Base-by-base conservation (phyloP, 352 stramenopile genomes). In the Pythium pyrilobum region DNA sequence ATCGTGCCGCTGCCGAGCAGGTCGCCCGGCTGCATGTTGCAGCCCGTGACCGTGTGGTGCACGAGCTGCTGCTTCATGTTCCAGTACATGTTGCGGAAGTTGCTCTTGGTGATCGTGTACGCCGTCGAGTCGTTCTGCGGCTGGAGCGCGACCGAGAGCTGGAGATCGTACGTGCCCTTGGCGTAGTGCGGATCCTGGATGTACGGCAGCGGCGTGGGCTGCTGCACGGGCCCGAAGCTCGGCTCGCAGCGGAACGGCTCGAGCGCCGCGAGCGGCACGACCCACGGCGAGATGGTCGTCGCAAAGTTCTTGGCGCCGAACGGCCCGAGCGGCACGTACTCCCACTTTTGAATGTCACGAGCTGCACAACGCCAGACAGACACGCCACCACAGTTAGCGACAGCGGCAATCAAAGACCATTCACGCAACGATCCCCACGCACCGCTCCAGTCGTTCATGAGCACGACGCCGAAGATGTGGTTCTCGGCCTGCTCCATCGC, bases 381-480 rank as follows among this genome's bases (percentile, higher is more conserved):
- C 9, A n/a, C n/a, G n/a, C n/a, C n/a, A n/a, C n/a, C n/a, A n/a
- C n/a, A n/a, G n/a, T n/a, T n/a, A n/a, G n/a, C n/a, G n/a, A n/a
- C n/a, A n/a, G n/a, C n/a, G n/a, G n/a, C n/a, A n/a, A n/a, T n/a
- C n/a, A n/a, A n/a, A n/a, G n/a, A n/a, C n/a, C n/a, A n/a, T n/a
- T n/a, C n/a, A n/a, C n/a, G n/a, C n/a, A n/a, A n/a, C n/a, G n/a
- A n/a, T n/a, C n/a, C n/a, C n/a, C n/a, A 58, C 40, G 28, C 21
- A 92, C 95, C 95, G 37, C 88, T 98, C 96, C 96, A 99, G 70
- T 99, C 96, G 71, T 99, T 99, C 85, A 98, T 96, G 25, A 99
- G 64, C 29, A 98, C 90, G 54, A 98, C 89, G 8, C 96, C 96
- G 73, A 99, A 99, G 47, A 99, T 98, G 63, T 97, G 85, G 36